Percentiles rank a stretch among this genome's conserved stretches.
Evolutionary conservation across 495 filamentous ascomycete species (phyloP).

Genomic region (Lindgomyces ingoldianus): DNA sequence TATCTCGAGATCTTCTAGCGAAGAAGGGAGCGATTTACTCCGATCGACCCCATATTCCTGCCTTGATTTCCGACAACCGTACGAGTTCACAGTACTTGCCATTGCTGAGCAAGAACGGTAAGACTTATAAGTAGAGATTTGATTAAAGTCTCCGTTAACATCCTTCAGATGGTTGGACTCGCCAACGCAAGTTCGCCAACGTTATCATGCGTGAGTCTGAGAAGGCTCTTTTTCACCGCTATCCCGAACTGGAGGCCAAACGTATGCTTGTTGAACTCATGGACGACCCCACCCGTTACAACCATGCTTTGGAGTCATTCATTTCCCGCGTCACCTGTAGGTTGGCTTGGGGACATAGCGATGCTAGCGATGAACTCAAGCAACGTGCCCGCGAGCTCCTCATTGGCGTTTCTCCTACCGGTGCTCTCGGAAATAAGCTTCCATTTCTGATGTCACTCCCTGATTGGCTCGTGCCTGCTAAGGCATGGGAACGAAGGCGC

Average conservation of each 20-base stretch:
- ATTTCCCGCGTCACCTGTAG: constrained; percentile 60
- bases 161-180: constrained; percentile 55
- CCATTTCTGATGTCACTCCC: constrained; percentile 44
- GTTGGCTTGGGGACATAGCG: constrained; percentile 59
- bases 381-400: constrained; percentile 60
- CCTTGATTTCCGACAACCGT: constrained; percentile 53
- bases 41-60: constrained; percentile 55
- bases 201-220: constrained; percentile 55
- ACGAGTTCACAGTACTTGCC: constrained; percentile 59
- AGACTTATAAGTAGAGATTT: constrained; percentile 7
- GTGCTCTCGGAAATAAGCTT: constrained; percentile 55
- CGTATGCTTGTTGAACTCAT: constrained; percentile 52
- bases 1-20: constrained; percentile 62
- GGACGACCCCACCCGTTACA: constrained; percentile 52
- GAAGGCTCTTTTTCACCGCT: constrained; percentile 50
- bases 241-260: constrained; percentile 57
- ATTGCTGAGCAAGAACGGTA: constrained; percentile 55
- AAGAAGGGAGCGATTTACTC: constrained; percentile 62
- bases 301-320: constrained; percentile 60
- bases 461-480: constrained; percentile 40
- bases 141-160: constrained; percentile 23
- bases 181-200: constrained; percentile 60
- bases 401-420: constrained; percentile 58
- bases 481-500: constrained; percentile 41
- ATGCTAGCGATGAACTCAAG: constrained; percentile 51